Base-by-base conservation (phyloP, 306 rosid species). In the cucumber (Cucumis sativus) region DNA sequence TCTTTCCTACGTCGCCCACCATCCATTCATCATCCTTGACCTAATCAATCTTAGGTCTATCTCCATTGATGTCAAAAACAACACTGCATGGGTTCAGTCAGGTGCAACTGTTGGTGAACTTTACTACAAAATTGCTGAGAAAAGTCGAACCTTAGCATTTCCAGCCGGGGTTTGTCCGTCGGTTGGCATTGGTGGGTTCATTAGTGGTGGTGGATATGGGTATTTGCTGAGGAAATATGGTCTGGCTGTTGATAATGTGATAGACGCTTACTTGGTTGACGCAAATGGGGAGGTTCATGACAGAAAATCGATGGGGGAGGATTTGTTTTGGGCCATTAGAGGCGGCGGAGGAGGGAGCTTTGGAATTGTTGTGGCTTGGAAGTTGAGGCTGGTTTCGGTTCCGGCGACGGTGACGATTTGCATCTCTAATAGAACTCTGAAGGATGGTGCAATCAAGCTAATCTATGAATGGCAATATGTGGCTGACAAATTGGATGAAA, bases 341-440 rank as follows among this genome's bases (percentile, higher is more conserved):
- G 73, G 73, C 4, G 52, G 73, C 9, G 73, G 73, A 3, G 73
- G 73, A 40, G 73, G 73, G 30, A 66, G 73, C 30, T 66, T 33
- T 89, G 91, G 5, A 92, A 96, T 13, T 89, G 96, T 7, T 90
- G 83, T 89, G 3, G 78, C 87, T 60, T 92, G 93, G 91, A 89
- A 87, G 79, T 83, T 90, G 54, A 88, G 84, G 41, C 49, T 92
- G 1, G 92, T 86, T 74, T 82, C 51, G 9, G 91, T 90, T 1
- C 97, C 96, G 1, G 7, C 83, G 9, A 86, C 74, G 1, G 92
- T 89, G 71, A 92, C 39, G 6, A 5, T 6, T 61, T 61, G 39
- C 40, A 2, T 9, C 3, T 0, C 1, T 8, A 57, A 3, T 6
- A 57, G 0, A 57, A 57, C 14, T 20, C 4, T 0, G 39, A 18